Base-by-base conservation (phyloP, 495 filamentous ascomycete species). In the Podospora sp. region DNA sequence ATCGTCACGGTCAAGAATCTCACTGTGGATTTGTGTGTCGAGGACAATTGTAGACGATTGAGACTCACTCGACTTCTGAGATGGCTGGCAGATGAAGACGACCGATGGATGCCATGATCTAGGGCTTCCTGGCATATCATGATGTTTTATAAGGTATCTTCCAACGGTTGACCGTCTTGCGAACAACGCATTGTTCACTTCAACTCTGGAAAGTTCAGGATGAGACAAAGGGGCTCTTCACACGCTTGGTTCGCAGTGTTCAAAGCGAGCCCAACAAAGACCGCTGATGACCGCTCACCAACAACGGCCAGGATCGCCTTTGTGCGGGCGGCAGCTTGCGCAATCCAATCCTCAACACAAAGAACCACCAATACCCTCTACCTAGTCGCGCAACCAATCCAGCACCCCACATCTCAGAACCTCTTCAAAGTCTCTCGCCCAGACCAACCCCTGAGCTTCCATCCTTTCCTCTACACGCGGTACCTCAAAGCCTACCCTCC, bases 401-500 rank as follows among this genome's bases (percentile, higher is more conserved):
- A 75, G 26, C 1, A 72, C n/a, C 22, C 24, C 62, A 33, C 67
- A 69, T 14, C 29, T 22, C 6, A 71, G 26, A 29, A 77, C 63
- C 52, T 77, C 74, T 1, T 68, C 60, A 63, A 75, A 77, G 29
- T 73, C 65, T 52, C 65, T 76, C 35, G 72, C 75, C 75, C 75
- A 77, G 7, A 70, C 70, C 62, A 77, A 11, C 16, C 55, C 52
- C 9, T 49, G 21, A 14, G 25, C 51, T 16, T 33, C n/a, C n/a
- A n/a, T 51, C 50, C 26, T 6, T 18, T 66, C 68, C 11, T 33
- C 59, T 3, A 78, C 71, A 68, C 79, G 78, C 2, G 75, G 74
- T 6, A 81, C 79, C 18, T 69, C 66, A 33, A 73, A 70, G 0
- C 79, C 79, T 24, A 83, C 57, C 57, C 80, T 74, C 61, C 62